Conservation (phyloP, 2,329 filamentous ascomycete genomes). For the Myriosclerotinia curreyana region DNA sequence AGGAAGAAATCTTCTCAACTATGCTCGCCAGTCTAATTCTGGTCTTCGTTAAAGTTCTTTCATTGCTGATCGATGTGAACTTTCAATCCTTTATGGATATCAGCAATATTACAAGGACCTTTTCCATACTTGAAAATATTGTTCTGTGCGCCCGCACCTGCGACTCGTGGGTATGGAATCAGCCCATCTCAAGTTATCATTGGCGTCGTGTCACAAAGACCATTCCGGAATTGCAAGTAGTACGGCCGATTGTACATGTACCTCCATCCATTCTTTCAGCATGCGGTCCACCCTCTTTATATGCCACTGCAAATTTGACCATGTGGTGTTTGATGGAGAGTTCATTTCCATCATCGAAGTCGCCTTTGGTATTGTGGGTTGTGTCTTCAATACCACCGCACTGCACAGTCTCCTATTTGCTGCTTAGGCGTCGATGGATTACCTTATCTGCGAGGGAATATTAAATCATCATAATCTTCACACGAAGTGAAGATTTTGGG, state of each 20-base stretch:
- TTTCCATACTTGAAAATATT: neutral
- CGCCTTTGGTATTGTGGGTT: too few species aligned
- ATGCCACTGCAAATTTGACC: neutral
- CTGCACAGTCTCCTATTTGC: neutral
- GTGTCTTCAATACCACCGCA: neutral
- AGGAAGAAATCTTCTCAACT: neutral
- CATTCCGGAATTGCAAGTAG: slow-evolving; percentile 5
- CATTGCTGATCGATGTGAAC: neutral
- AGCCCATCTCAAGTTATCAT: neutral
- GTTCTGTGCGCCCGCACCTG: neutral
- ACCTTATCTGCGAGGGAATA: fast-evolving
- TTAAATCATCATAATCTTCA: neutral
- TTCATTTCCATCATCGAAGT: neutral
- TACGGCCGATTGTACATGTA: slow-evolving; percentile 12
- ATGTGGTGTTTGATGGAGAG: neutral
- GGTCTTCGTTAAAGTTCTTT: neutral
- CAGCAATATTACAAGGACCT: neutral
- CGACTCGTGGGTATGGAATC: neutral
- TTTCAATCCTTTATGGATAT: neutral
- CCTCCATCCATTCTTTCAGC: slow-evolving; percentile 1
- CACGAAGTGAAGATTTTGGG: too few species aligned
- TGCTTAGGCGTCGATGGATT: neutral
- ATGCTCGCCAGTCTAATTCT: neutral
- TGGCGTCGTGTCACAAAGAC: neutral
- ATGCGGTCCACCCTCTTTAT: neutral